Base-by-base conservation (phyloP, 306 rosid genomes). In the Begonia peltatifolia region DNA sequence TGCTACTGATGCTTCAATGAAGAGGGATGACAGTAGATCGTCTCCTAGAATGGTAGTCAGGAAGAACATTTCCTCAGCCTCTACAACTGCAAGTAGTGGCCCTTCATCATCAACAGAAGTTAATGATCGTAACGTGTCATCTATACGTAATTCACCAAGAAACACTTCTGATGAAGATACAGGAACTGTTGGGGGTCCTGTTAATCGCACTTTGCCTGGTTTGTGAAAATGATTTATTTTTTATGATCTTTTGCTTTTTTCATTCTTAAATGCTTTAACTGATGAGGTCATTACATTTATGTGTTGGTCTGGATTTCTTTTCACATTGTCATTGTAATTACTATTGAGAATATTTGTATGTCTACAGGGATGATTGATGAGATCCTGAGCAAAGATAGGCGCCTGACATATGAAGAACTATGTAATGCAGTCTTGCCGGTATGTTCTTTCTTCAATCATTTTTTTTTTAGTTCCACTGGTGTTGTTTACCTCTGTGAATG, bases 141-240 rank as follows among this genome's bases (percentile, higher is more conserved):
- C 81, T 49, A 58, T 63, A 15, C 82, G 61, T 42, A 71, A 66
- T 73, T 90, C 94, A 25, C 94, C 92, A 12, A 76, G 80, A 74
- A 83, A 69, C 65, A 58, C 69, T 47, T 90, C 95, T 65, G 97
- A 90, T 55, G 94, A 85, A 56, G 95, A 90, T 65, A 71, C 78
- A 12, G 69, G 75, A 62, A 63, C 79, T 11, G 85, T 71, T 61
- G 94, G 94, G 59, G 77, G 78, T 71, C 86, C 92, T 58, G 81
- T 77, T 67, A 85, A 81, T 71, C 93, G 63, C 66, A 90, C 99
- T 62, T 74, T 90, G 69, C 99, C 95, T 73, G 99, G 99, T 90
- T 85, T 55, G 64, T 57, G 56, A 12, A 14, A 50, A n/a, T 13
- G 53, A 50, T 50, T 13, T 41, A 6, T 54, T 18, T 47, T 12